Conservation (phyloP, 371 early-diverging fungal species). For the Fennellomyces sp. region DNA sequence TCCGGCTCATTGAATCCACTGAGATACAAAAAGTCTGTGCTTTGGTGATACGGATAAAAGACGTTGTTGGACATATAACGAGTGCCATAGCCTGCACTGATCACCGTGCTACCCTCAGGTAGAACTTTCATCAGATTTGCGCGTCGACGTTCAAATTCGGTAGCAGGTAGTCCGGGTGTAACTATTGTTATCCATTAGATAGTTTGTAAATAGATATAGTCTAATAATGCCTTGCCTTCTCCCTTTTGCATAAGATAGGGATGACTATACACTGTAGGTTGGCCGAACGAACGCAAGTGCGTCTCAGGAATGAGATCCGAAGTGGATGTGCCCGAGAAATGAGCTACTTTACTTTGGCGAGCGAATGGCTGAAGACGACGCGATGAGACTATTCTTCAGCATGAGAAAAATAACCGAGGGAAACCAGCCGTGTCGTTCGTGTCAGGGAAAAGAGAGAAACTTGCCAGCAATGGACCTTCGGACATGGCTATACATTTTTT, state of each 20-base stretch:
- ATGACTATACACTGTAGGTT: conserved; percentile 79
- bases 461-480: neutral
- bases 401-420: neutral
- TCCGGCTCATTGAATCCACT: conserved; percentile 93
- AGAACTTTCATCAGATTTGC: conserved; percentile 63
- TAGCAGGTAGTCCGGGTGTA: conserved; percentile 75
- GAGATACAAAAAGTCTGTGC: conserved; percentile 89
- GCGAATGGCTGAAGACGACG: neutral
- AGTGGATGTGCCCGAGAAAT: conserved; percentile 7
- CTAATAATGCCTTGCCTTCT: conserved; percentile 76
- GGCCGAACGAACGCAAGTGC: conserved; percentile 65
- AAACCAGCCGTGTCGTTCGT: neutral
- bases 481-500: conserved; percentile 2
- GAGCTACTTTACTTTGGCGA: conserved; percentile 1
- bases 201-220: too few species aligned
- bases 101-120: conserved; percentile 68
- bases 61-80: conserved; percentile 92
- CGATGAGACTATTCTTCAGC: neutral
- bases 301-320: conserved; percentile 36
- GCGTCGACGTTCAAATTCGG: conserved; percentile 80
- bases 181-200: conserved; percentile 41
- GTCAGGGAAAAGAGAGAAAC: neutral
- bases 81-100: conserved; percentile 77
- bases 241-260: conserved; percentile 77
- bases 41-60: conserved; percentile 95